phyloP scores from a whole-genome alignment of 2,329 filamentous ascomycete species.

The Amphichorda felina region DNA sequence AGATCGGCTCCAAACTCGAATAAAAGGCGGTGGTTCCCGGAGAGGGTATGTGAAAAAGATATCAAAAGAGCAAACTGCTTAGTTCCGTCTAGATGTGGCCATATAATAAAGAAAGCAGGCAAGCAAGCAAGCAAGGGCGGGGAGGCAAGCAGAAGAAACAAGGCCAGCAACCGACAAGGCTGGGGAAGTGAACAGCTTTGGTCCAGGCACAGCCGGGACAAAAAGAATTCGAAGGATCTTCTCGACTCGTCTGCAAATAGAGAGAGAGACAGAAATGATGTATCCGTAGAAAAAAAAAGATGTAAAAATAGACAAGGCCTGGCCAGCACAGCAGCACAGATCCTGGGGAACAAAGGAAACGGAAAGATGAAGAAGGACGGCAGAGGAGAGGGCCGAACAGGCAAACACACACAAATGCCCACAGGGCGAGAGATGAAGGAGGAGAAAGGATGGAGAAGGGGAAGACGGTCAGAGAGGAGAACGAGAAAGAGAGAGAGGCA shows the following conservation, averaged over 20 bases:
- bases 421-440: slow-evolving; percentile 2
- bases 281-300: not conserved
- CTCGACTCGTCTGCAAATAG: no score
- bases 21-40: no score
- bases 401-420: slow-evolving; percentile 3
- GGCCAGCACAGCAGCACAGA: not conserved
- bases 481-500: slow-evolving; percentile 6
- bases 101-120: no score
- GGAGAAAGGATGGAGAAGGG: slow-evolving; percentile 4
- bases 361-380: slow-evolving; percentile 2
- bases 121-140: no score
- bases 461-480: slow-evolving; percentile 4
- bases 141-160: no score
- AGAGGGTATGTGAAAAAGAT: no score
- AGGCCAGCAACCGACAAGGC: no score
- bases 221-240: no score
- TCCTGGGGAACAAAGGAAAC: not conserved
- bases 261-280: not conserved
- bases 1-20: no score
- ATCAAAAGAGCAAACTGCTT: no score
- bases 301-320: slow-evolving; percentile 1
- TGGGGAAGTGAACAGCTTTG: no score
- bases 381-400: not conserved
- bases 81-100: no score
- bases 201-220: not conserved